Evolutionary conservation across 2,329 filamentous ascomycete genomes (phyloP).

Genomic region (Aspergillus glaucus): DNA sequence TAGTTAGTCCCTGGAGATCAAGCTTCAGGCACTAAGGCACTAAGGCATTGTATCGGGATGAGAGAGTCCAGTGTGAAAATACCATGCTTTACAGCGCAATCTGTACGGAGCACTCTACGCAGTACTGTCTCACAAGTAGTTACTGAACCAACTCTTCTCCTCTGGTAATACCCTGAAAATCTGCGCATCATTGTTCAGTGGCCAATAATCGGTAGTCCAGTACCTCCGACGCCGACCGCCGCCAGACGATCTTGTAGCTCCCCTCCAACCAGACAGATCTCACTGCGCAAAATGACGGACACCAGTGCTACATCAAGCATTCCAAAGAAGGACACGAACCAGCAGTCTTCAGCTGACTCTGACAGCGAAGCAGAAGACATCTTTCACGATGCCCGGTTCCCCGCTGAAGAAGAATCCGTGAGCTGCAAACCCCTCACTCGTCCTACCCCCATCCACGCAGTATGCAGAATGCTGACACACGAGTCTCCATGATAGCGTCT

Average conservation of each 20-base stretch:
- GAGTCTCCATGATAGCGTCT: slow-evolving; percentile 48
- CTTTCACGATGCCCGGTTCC: slow-evolving; percentile 40
- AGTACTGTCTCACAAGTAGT: too few species aligned
- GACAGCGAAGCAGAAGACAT: slow-evolving; percentile 34
- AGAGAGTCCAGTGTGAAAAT: not conserved
- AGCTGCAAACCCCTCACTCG: slow-evolving; percentile 12
- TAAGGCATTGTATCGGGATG: not conserved
- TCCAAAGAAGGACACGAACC: not conserved
- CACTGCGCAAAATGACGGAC: not conserved
- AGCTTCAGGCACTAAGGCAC: not conserved
- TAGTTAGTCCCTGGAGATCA: not conserved
- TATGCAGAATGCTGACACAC: slow-evolving; percentile 5
- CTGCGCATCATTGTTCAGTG: not conserved
- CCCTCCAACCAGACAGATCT: not conserved
- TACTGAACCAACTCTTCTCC: too few species aligned
- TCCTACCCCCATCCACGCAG: not conserved
- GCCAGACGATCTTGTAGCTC: too few species aligned
- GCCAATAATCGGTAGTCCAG: not conserved
- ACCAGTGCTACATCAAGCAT: not conserved
- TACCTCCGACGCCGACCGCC: not conserved
- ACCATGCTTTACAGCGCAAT: too few species aligned
- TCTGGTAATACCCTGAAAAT: not conserved
- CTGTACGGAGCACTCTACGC: too few species aligned
- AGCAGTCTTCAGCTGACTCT: slow-evolving; percentile 12
- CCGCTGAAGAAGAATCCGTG: slow-evolving; percentile 44